Evolutionary conservation across 441 rosid species (phyloP), one percentile per base, ranked within the genome.

Genomic region (Mallotus repandus): DNA sequence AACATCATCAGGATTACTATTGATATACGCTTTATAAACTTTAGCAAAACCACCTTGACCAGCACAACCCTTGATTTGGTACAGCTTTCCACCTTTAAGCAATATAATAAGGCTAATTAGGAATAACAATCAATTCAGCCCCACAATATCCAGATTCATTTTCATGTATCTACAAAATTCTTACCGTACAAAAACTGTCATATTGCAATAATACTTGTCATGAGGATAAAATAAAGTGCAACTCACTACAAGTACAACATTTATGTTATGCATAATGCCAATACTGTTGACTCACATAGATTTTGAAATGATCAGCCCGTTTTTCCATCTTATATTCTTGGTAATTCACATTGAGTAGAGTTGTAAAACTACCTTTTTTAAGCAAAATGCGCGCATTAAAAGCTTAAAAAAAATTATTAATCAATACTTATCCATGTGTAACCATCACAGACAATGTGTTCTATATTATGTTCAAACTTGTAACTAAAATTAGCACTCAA

Each of bases 61-160:
- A 58, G 99, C 96, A 78, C 91, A 89, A 25, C 99, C 99, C 84
- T 91, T 92, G 81, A 95, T 87, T 78, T 88, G 97, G 89, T 91
- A 93, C 84, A 89, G 88, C 85, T 76, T 86, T 83, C 93, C 87
- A 78, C 98, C 99, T 95, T 74, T 53, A 71, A 81, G 63, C 61
- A 63, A 59, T 45, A 32, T 35, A 76, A n/a, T 12, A 41, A 21
- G 0, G 63, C 21, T 55, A 16, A 10, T 59, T 60, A 50, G 4
- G 19, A 63, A 16, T 22, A 54, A 49, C 6, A 46, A 63, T 29
- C 32, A 19, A 43, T 21, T 61, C 0, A 18, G 48, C 14, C 9
- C 2, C n/a, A n/a, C 15, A 53, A 52, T 29, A 19, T 46, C 3
- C 0, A 65, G 9, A 73, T 18, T 25, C 46, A 55, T 56, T 48